A percentile compares a stretch with the other conserved stretches of the same genome.
Conservation (phyloP, 2,329 filamentous ascomycete species). For the Pestalotiopsis sp. region DNA sequence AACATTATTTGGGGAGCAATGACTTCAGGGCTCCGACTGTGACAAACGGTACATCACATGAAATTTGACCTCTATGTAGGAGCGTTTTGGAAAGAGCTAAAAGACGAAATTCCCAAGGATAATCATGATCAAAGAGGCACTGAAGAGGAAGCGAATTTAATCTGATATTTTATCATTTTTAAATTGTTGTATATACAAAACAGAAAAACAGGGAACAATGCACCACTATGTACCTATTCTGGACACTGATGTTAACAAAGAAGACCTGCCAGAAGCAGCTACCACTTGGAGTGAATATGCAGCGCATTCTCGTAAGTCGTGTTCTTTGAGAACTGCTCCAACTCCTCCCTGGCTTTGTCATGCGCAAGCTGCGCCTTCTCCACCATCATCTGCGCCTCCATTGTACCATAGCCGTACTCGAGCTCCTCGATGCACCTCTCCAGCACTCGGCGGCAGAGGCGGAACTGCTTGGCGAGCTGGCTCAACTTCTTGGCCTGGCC, state of each 20-base stretch:
- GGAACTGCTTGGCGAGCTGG: slow-evolving; percentile 13
- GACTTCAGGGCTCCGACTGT: too few species aligned
- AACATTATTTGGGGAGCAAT: too few species aligned
- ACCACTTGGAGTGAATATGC: background rate
- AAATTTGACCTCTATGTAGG: too few species aligned
- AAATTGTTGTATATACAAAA: too few species aligned
- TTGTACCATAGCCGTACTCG: background rate
- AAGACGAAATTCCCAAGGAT: too few species aligned
- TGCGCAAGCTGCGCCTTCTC: slow-evolving; percentile 11
- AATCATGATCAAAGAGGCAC: too few species aligned
- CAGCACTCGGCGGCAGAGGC: slow-evolving; percentile 11
- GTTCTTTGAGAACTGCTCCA: slow-evolving; percentile 15
- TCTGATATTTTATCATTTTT: too few species aligned
- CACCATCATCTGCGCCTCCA: background rate
- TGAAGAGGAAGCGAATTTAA: too few species aligned
- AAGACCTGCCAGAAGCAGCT: background rate
- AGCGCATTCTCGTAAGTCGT: background rate
- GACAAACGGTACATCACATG: too few species aligned
- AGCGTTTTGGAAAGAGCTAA: too few species aligned
- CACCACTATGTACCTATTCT: too few species aligned
- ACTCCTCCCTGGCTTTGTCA: slow-evolving; percentile 16
- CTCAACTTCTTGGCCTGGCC: slow-evolving; percentile 11
- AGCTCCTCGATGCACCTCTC: background rate
- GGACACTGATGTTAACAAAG: background rate
- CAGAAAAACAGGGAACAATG: too few species aligned